Base-by-base conservation (phyloP, 805 yeast genomes). In the Kluyveromyces wickerhamii region DNA sequence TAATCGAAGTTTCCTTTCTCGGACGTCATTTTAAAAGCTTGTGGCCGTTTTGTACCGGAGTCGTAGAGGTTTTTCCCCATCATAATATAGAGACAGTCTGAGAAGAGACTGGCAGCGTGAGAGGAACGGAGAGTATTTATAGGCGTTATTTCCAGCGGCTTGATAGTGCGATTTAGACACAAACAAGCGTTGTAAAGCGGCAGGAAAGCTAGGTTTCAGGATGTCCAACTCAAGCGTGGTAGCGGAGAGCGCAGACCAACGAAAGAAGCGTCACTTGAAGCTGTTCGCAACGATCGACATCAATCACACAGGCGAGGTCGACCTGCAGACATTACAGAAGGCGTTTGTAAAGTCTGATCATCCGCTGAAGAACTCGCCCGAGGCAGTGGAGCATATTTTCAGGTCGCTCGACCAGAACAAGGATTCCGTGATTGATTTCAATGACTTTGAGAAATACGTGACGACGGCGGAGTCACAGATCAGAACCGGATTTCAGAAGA, bases 391-490 rank as follows among this genome's bases (percentile, higher is more conserved):
- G 27, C 66, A 67, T 36, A 61, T 82, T 3, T 79, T 80, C 56
- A 57, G 64, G 26, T 65, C 78, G 1, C 70, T 83, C 48, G 85
- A 77, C 51, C 53, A 67, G 22, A 70, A 77, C 39, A 57, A 69
- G 10, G 86, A 79, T 43, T 60, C 67, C 18, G 57, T 65, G 7
- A 69, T 81, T 16, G 83, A 77, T 48, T 77, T 72, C 43, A 67
- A 67, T 13, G 85, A 79, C 49, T 85, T 85, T 55, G 70, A 76
- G 45, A 59, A 62, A 19, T 86, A 83, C 57, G 68, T 82, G 18
- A 52, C 63, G 7, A 65, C 66, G 11, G 85, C 94, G 1, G 95
- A 86, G 49, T 60, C 63, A 11, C 89, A 82, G 51, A 79, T 85
- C 37, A 66, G 68, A 22, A 62, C 59, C 27, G 92, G 94, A 0